Base-by-base conservation (phyloP, 2,329 filamentous ascomycete genomes). In the Aspergillus hortae region DNA sequence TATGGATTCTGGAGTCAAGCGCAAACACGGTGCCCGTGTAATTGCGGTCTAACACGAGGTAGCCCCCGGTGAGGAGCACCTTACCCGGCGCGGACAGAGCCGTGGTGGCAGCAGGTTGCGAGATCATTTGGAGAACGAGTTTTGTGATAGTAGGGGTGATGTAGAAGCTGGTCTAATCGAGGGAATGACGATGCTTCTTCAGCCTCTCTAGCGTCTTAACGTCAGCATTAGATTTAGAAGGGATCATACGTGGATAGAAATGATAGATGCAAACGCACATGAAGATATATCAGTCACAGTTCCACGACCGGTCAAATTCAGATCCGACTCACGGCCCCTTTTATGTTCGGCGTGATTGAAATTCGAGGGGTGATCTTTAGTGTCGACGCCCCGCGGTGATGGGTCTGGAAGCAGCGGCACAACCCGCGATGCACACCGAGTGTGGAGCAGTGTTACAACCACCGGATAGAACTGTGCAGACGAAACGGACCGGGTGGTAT, bases 51-150 rank as follows among this genome's bases (percentile, higher is more conserved):
- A 99, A 85, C 19, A 96, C 92, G 43, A 97, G 85, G 73, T 97
- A 99, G 56, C 94, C 94, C 57, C 94, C 94, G 4, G 92, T 90
- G 49, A 97, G 82, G 58, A 99, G 83, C 55, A 99, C 94, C 77
- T 99, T 99, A 62, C 94, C 94, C 15, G 94, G 94, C 19, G 94
- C 92, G 57, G 94, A 97, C 59, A 95, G 83, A 66, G 86, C 87
- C 46, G 75, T 72, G 49, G 64, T 58, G 4, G 62, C 58, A 32
- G 61, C 57, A 36, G 65, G 57, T 19, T 42, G 15, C 4, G 40
- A 42, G 19, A 10, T 15, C 40, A 42, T 42, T 23, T 42, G 19
- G n/a, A 38, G 14, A 23, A 23, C 4, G 35, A 43, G 41, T 25
- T n/a, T 43, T 23, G n/a, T 7, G 17, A 43, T 12, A n/a, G 15